phyloP scores from a whole-genome alignment of 495 filamentous ascomycete species.

The Hypoxylon fragiforme region DNA sequence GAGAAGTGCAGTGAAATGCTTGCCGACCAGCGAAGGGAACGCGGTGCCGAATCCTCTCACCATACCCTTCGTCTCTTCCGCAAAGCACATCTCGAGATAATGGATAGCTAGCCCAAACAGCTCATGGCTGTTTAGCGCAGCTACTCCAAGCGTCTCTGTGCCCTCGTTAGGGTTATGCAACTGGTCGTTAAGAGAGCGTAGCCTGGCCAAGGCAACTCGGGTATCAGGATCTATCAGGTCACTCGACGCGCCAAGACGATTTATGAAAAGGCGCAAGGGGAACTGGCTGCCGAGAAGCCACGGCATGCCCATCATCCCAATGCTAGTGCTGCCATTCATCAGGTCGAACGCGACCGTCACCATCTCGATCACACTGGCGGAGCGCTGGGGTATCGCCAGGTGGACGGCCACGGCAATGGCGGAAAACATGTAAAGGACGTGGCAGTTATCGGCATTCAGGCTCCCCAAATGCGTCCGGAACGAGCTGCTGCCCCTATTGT shows the following conservation, averaged over 20 bases:
- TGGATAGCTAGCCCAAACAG: slow-evolving; percentile 26
- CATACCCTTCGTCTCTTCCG: slow-evolving; percentile 32
- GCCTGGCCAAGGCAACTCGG: slow-evolving; percentile 25
- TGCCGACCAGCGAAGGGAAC: slow-evolving; percentile 31
- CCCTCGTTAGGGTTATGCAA: slow-evolving; percentile 6
- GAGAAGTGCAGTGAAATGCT: slow-evolving; percentile 34
- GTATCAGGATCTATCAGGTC: slow-evolving; percentile 27
- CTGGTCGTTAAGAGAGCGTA: slow-evolving; percentile 29
- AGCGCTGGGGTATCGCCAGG: slow-evolving; percentile 33
- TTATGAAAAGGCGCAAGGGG: slow-evolving; percentile 27
- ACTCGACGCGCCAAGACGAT: slow-evolving; percentile 19
- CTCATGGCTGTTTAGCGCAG: slow-evolving; percentile 9
- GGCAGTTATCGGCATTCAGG: slow-evolving; percentile 34
- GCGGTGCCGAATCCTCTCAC: slow-evolving; percentile 32
- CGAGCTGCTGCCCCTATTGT: slow-evolving; percentile 37
- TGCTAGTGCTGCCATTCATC: slow-evolving; percentile 31
- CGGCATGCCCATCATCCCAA: slow-evolving; percentile 30
- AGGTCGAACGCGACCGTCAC: slow-evolving; percentile 37
- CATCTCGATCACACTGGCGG: slow-evolving; percentile 16
- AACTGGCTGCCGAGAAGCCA: slow-evolving; percentile 36
- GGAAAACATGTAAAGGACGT: slow-evolving; percentile 40
- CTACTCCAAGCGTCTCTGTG: slow-evolving; percentile 2
- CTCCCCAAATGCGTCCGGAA: slow-evolving; percentile 36
- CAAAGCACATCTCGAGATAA: slow-evolving; percentile 29
- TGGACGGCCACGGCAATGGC: slow-evolving; percentile 38